Percentiles rank a stretch among this genome's conserved stretches.
Evolutionary conservation across 371 early-diverging fungal genomes (phyloP).

Genomic region (Mycotypha africana): DNA sequence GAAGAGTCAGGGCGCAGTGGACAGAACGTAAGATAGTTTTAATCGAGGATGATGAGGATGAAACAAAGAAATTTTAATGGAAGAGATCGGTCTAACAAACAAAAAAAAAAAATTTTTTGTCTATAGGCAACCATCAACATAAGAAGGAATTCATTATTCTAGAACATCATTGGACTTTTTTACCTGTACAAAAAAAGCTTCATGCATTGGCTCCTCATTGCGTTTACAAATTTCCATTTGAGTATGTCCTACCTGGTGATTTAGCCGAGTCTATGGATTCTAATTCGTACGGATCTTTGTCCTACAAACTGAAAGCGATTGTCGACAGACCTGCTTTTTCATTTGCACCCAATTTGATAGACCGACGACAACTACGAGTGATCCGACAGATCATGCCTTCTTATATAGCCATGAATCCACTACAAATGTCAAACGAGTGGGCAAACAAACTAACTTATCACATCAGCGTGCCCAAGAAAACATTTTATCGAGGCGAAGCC

Average conservation of each 20-base stretch:
- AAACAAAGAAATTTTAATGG: too few species aligned
- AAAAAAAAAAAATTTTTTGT: too few species aligned
- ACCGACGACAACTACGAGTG: conserved; percentile 11
- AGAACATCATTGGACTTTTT: conserved; percentile 26
- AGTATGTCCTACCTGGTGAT: conserved; percentile 29
- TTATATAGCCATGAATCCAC: conserved; percentile 2
- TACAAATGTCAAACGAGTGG: conserved; percentile 25
- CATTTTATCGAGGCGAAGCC: conserved; percentile 23
- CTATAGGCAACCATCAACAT: conserved; percentile 16
- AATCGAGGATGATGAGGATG: not conserved
- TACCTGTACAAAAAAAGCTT: conserved; percentile 15
- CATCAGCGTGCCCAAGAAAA: conserved; percentile 16
- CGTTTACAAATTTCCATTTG: conserved; percentile 32
- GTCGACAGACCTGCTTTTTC: conserved; percentile 30
- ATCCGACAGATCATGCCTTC: conserved; percentile 7
- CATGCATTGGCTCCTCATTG: conserved; percentile 9
- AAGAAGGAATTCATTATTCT: conserved; percentile 17
- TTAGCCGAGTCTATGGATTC: conserved; percentile 32
- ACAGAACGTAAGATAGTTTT: conserved; percentile 19
- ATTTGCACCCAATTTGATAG: conserved; percentile 22
- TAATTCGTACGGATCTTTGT: conserved; percentile 25
- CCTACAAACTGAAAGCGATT: conserved; percentile 34
- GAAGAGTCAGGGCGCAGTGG: conserved; percentile 28
- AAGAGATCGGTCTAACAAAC: too few species aligned
- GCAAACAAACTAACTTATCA: conserved; percentile 19